Percentiles rank a stretch among this genome's conserved stretches.
These are phyloP conservation scores for Didymosphaeria variabile DNA, from an alignment of 2,329 filamentous ascomycete genomes.

Conservation along the genomic window DNA sequence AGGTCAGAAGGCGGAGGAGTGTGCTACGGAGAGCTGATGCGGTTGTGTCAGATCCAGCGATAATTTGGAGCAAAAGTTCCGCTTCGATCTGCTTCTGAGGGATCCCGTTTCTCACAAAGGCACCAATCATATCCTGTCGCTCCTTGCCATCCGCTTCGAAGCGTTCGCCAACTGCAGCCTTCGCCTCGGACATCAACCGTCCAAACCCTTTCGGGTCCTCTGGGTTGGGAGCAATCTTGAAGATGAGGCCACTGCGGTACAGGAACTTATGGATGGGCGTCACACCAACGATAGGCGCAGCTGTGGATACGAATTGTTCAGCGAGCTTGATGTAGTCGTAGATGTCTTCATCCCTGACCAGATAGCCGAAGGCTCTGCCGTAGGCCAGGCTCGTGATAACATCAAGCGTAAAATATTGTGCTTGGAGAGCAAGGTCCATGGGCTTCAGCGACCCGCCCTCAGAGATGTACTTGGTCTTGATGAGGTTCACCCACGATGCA, in stretches of 20 bases:
- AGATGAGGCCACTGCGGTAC: slow-evolving; percentile 12
- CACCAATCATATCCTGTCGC: slow-evolving; percentile 15
- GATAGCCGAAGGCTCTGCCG: slow-evolving; percentile 21
- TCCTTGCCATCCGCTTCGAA: slow-evolving; percentile 13
- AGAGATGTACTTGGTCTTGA: slow-evolving; percentile 56
- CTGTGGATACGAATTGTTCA: slow-evolving; percentile 9
- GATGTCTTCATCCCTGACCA: slow-evolving; percentile 16
- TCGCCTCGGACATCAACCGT: slow-evolving; percentile 9
- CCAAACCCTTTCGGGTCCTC: slow-evolving; percentile 14
- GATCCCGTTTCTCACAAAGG: slow-evolving; percentile 21
- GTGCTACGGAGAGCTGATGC: slow-evolving; percentile 20
- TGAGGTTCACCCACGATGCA: slow-evolving; percentile 55
- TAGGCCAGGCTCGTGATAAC: slow-evolving; percentile 21
- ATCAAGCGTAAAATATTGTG: slow-evolving; percentile 55
- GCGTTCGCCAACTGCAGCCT: slow-evolving; percentile 11
- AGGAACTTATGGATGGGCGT: slow-evolving; percentile 12
- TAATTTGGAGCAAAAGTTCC: slow-evolving; percentile 18
- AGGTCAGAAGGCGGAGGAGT: slow-evolving; percentile 18
- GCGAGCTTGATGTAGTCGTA: slow-evolving; percentile 13
- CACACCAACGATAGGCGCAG: slow-evolving; percentile 7
- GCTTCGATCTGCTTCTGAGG: slow-evolving; percentile 17
- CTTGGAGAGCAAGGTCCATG: slow-evolving; percentile 56
- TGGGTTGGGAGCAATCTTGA: slow-evolving; percentile 10
- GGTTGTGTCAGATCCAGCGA: slow-evolving; percentile 26
- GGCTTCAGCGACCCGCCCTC: slow-evolving; percentile 39